Conservation (phyloP, 305 asterid genomes). For the Fraxinus sp. region DNA sequence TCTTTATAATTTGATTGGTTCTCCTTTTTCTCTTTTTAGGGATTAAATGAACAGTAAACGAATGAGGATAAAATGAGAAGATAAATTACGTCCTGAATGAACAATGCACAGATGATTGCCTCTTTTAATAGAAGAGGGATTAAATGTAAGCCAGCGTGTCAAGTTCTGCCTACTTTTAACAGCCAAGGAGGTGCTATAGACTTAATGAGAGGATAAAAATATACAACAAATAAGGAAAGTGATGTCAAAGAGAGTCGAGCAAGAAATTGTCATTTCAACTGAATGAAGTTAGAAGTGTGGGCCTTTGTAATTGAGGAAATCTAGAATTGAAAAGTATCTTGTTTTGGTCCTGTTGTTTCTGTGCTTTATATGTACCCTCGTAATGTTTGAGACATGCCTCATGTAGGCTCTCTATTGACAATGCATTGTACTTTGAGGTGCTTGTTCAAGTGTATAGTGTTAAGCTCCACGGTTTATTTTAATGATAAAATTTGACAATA, state of each 20-base stretch:
- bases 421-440: constrained; percentile 8
- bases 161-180: constrained; percentile 11
- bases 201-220: constrained; percentile 15
- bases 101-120: too few relatives aligned
- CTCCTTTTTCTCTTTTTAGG: too few relatives aligned
- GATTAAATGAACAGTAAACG: too few relatives aligned
- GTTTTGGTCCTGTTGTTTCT: constrained; percentile 13
- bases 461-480: background rate
- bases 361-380: constrained; percentile 3
- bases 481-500: background rate
- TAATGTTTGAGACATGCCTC: background rate
- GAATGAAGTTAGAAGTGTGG: background rate
- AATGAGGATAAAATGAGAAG: too few relatives aligned
- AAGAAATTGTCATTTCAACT: constrained; percentile 2
- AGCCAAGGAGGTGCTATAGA: background rate
- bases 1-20: too few relatives aligned
- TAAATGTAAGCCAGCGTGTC: background rate
- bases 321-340: background rate
- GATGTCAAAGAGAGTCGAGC: constrained; percentile 7
- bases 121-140: too few relatives aligned
- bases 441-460: constrained; percentile 7
- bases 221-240: background rate
- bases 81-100: too few relatives aligned
- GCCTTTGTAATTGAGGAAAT: constrained; percentile 23
- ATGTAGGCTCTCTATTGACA: background rate